These are phyloP conservation scores for Solanum clarkiae DNA, from an alignment of 257 asterid genomes.

Conservation along the genomic window DNA sequence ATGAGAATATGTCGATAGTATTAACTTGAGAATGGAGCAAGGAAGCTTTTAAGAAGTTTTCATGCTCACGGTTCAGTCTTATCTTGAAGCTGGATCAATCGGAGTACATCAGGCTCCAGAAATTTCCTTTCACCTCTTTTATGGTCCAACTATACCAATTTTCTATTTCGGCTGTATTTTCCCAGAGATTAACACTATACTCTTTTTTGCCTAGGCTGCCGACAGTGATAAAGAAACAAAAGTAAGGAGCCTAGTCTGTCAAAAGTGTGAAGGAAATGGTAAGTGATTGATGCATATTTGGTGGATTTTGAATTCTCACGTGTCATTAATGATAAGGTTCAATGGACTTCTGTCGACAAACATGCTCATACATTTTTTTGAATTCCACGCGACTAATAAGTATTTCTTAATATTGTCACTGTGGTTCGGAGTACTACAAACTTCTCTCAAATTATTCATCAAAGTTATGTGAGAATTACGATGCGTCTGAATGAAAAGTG, in stretches of 20 bases:
- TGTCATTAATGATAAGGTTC: neutral
- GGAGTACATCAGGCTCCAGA: neutral
- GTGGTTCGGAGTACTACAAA: neutral
- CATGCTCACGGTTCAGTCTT: neutral
- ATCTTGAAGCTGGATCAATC: neutral
- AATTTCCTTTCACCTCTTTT: neutral
- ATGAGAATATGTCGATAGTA: neutral
- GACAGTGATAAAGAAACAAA: constrained; percentile 3
- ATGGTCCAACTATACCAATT: neutral
- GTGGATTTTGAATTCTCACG: neutral
- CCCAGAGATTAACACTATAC: neutral
- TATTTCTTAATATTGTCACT: neutral
- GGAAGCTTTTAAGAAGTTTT: neutral
- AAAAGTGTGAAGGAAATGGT: constrained; percentile 31
- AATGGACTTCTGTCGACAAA: neutral
- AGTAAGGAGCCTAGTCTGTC: constrained; percentile 15
- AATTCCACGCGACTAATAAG: neutral
- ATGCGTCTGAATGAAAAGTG: neutral
- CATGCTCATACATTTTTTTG: neutral
- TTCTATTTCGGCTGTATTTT: neutral
- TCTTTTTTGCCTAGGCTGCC: constrained; percentile 10
- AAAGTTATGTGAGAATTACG: neutral
- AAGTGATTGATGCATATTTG: neutral
- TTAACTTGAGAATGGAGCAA: neutral
- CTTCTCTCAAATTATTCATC: neutral